These are phyloP conservation scores for Mortierella alpina DNA, from an alignment of 192 early-diverging fungal genomes.

Conservation along the genomic window DNA sequence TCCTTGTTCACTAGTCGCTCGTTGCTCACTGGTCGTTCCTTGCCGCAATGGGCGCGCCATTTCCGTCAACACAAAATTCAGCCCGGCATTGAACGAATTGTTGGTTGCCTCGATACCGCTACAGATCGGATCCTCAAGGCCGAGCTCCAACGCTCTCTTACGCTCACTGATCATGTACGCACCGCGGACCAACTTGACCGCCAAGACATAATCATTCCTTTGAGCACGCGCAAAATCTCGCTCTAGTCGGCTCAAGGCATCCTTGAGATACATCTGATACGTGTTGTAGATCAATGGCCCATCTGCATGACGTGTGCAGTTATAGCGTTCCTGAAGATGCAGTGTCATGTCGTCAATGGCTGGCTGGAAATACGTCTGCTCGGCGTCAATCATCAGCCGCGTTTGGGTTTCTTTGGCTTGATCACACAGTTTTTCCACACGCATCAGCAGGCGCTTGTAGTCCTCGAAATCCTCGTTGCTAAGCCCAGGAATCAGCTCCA, in stretches of 20 bases:
- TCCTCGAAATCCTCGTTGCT: conserved; percentile 72
- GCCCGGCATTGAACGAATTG: conserved; percentile 80
- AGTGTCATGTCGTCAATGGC: conserved; percentile 91
- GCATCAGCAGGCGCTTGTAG: conserved; percentile 71
- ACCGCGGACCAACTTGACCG: conserved; percentile 80
- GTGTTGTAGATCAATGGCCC: conserved; percentile 90
- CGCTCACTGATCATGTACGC: conserved; percentile 66
- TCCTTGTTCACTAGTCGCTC: neutral
- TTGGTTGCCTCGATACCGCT: conserved; percentile 83
- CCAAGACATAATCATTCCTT: conserved; percentile 79
- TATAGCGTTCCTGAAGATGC: conserved; percentile 75
- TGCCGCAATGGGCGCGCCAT: conserved; percentile 34
- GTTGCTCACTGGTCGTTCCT: conserved; percentile 1
- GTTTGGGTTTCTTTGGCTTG: conserved; percentile 72
- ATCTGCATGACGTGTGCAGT: conserved; percentile 55
- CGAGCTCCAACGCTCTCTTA: conserved; percentile 73
- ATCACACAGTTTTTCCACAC: conserved; percentile 74
- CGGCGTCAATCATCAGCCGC: conserved; percentile 91
- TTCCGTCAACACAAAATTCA: conserved; percentile 73
- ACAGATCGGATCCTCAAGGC: conserved; percentile 85
- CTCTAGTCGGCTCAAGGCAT: conserved; percentile 67
- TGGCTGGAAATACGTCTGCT: conserved; percentile 92
- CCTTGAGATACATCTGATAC: conserved; percentile 93
- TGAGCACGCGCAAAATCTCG: conserved; percentile 75
- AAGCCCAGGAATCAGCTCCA: conserved; percentile 12